Evolutionary conservation across 352 stramenopile species (phyloP), one percentile per base, ranked within the genome.

Genomic region (Phytophthora foliorum): DNA sequence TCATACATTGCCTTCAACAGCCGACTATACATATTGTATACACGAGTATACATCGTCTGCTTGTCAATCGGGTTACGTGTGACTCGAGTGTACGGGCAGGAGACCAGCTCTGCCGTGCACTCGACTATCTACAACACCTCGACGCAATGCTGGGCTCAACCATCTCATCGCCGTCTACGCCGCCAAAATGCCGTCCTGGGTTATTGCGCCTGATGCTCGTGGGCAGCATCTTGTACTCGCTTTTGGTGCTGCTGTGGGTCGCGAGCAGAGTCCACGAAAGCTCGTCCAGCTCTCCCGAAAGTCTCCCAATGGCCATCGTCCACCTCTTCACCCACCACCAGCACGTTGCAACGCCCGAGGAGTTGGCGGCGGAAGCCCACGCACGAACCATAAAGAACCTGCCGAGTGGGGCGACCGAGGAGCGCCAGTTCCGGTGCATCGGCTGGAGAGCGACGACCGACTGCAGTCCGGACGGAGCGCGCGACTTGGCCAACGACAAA

Each of bases 371-470:
- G 0, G 45, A 73, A 10, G 45, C 38, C 13, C 65, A 73, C 11
- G 65, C 65, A 24, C 38, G 17, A 21, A 64, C 27, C 3, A 58
- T 73, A 2, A 60, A 63, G 36, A 53, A 48, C 21, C 48, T 69
- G n/a, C 52, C 65, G 27, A 51, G 44, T 60, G 58, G 65, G 7
- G 45, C 39, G 14, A 56, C 58, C 13, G 17, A 53, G 21, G 59
- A 69, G 44, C 65, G 66, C 19, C 29, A 70, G 45, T 58, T 74
- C 31, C 53, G 48, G 6, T 74, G 66, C 49, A 61, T 74, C 29
- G 66, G 66, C 3, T 74, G 59, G 53, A 32, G 60, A 65, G 66
- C 66, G 16, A 74, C 60, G 13, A 34, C 29, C 10, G 66, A 57
- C 29, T 74, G 66, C 32, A 66, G 25, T 34, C 34, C 66, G 4